phyloP scores from a whole-genome alignment of 2,329 filamentous ascomycete genomes.

The Ceratocystis albifundus region DNA sequence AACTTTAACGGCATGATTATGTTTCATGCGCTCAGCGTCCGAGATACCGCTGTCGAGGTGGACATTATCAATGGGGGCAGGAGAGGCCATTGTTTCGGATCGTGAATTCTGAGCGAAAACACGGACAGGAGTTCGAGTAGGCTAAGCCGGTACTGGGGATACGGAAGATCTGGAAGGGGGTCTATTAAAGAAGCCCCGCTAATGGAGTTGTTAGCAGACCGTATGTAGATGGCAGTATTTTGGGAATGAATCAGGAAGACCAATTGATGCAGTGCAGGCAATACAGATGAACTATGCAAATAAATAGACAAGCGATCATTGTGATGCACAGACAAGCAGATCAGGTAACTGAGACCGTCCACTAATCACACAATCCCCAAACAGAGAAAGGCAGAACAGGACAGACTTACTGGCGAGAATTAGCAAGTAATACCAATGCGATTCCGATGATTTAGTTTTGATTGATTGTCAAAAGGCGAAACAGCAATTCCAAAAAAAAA shows the following conservation, averaged over 20 bases:
- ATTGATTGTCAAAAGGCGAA: constrained; percentile 6
- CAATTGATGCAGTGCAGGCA: no score
- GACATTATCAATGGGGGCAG: constrained; percentile 64
- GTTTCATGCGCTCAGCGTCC: constrained; percentile 37
- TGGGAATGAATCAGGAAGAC: no score
- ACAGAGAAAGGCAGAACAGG: neutral
- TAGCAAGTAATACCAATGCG: constrained; percentile 3
- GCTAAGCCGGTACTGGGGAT: constrained; percentile 21
- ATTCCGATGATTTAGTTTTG: neutral
- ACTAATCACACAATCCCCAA: neutral
- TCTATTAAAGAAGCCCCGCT: constrained; percentile 20
- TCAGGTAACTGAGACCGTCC: neutral
- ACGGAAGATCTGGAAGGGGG: constrained; percentile 16
- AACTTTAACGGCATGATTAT: constrained; percentile 42
- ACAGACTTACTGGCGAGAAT: constrained; percentile 14
- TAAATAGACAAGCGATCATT: neutral
- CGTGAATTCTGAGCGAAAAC: constrained; percentile 22
- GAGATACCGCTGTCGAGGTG: constrained; percentile 33
- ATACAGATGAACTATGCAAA: no score
- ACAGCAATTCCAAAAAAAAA: neutral
- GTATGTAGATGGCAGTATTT: no score
- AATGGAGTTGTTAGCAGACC: neutral
- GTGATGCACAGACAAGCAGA: neutral
- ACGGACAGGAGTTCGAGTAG: constrained; percentile 21
- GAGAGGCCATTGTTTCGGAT: constrained; percentile 41